Evolutionary conservation across 148 eudicot species (phyloP).

Genomic region (Pharnaceum exiguum): DNA sequence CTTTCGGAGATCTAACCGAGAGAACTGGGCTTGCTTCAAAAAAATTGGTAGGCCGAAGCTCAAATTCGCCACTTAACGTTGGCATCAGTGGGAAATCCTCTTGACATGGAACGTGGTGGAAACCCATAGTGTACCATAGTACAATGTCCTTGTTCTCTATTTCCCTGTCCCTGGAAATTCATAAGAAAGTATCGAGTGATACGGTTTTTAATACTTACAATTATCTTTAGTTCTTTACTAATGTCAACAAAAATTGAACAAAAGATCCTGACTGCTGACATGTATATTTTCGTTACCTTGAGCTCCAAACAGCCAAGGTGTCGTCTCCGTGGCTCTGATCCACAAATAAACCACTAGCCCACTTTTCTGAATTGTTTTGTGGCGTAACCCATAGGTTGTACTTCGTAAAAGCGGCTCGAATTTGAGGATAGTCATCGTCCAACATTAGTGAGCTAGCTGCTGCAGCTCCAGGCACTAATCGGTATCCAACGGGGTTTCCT

Average conservation of each 20-base stretch:
- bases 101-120: conserved; percentile 45
- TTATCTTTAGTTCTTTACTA: no score
- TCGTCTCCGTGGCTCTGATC: conserved; percentile 48
- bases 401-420: conserved; percentile 36
- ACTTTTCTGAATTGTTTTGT: conserved; percentile 46
- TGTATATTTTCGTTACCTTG: neutral
- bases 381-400: conserved; percentile 50
- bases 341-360: conserved; percentile 48
- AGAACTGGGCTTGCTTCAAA: conserved; percentile 40
- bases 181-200: no score
- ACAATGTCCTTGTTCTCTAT: conserved; percentile 52
- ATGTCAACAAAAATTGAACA: neutral
- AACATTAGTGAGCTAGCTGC: conserved; percentile 12
- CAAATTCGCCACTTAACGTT: conserved; percentile 27
- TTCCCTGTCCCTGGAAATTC: conserved; percentile 47
- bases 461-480: conserved; percentile 32
- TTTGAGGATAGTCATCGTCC: conserved; percentile 41
- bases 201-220: no score
- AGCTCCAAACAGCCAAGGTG: conserved; percentile 5
- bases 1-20: conserved; percentile 10
- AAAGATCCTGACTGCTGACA: neutral
- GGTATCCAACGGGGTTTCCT: conserved; percentile 44
- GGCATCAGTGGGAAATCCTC: conserved; percentile 57
- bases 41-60: conserved; percentile 43
- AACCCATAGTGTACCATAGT: conserved; percentile 45